These are phyloP conservation scores for Suillus discolor DNA, from an alignment of 768 basidiomycete species.

Conservation along the genomic window DNA sequence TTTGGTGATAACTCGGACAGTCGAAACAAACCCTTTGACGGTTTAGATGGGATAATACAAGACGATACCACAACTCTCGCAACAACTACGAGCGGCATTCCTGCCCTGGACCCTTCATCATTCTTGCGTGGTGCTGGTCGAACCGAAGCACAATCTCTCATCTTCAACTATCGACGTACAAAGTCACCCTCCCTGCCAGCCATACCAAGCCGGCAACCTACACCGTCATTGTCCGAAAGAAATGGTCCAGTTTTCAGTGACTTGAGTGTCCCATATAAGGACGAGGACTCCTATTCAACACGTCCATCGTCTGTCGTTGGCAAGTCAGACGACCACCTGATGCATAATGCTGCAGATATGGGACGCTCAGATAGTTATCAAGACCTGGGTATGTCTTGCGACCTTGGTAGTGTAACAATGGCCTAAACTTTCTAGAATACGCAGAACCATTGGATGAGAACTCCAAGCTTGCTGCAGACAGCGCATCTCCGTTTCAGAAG, in stretches of 20 bases:
- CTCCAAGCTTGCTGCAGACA: constrained; percentile 37
- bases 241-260: constrained; percentile 10
- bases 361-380: constrained; percentile 45
- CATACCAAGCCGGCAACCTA: constrained; percentile 18
- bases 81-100: constrained; percentile 25
- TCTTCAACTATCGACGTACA: constrained; percentile 26
- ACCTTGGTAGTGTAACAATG: background rate
- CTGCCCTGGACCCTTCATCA: constrained; percentile 14
- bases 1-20: constrained; percentile 24
- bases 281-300: constrained; percentile 20
- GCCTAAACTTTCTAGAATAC: constrained; percentile 51
- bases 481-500: constrained; percentile 40
- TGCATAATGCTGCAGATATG: constrained; percentile 47
- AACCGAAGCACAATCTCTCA: constrained; percentile 28
- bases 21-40: constrained; percentile 25
- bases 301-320: constrained; percentile 21
- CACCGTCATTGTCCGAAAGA: constrained; percentile 17
- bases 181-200: constrained; percentile 18
- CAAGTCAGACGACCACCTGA: constrained; percentile 38
- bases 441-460: constrained; percentile 49
- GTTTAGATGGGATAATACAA: constrained; percentile 10
- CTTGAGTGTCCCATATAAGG: constrained; percentile 23
- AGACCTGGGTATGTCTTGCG: constrained; percentile 49
- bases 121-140: constrained; percentile 12
- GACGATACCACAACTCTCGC: constrained; percentile 24